phyloP scores from a whole-genome alignment of 768 basidiomycete genomes.

The Hortiboletus campestris region DNA sequence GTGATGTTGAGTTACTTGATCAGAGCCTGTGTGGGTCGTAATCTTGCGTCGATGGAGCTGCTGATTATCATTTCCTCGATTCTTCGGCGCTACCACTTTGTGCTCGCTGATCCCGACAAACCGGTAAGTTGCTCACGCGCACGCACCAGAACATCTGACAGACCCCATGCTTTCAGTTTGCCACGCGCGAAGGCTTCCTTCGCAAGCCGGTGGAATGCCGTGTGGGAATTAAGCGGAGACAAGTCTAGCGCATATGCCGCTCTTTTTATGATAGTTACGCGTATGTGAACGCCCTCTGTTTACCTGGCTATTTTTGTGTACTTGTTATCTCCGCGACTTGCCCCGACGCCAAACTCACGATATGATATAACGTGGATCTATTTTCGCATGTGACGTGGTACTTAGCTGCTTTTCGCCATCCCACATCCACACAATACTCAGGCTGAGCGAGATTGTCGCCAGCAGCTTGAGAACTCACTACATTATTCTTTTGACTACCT shows the following conservation, averaged over 20 bases:
- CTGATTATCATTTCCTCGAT: conserved; percentile 81
- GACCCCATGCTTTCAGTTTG: conserved; percentile 43
- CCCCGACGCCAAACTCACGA: neutral
- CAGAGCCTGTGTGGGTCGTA: conserved; percentile 82
- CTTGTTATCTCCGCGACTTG: neutral
- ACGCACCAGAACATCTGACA: conserved; percentile 2
- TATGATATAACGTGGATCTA: conserved; percentile 6
- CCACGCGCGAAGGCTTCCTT: conserved; percentile 82
- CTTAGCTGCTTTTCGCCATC: neutral
- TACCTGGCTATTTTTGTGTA: neutral
- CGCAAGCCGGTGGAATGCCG: conserved; percentile 74
- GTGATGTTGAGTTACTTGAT: neutral
- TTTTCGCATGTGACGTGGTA: conserved; percentile 14
- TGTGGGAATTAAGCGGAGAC: conserved; percentile 70
- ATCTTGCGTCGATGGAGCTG: conserved; percentile 77
- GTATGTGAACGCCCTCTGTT: conserved; percentile 1
- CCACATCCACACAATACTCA: conserved; percentile 10
- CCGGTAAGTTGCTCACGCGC: conserved; percentile 40
- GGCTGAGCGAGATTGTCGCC: conserved; percentile 3
- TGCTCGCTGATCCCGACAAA: conserved; percentile 58
- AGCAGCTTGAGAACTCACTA: neutral
- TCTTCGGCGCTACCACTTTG: conserved; percentile 71
- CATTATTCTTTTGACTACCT: conserved; percentile 17
- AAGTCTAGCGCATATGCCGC: conserved; percentile 20
- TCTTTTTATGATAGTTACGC: neutral